Conservation (phyloP, 108 stramenopile species). For the Cyclotella cryptica region DNA sequence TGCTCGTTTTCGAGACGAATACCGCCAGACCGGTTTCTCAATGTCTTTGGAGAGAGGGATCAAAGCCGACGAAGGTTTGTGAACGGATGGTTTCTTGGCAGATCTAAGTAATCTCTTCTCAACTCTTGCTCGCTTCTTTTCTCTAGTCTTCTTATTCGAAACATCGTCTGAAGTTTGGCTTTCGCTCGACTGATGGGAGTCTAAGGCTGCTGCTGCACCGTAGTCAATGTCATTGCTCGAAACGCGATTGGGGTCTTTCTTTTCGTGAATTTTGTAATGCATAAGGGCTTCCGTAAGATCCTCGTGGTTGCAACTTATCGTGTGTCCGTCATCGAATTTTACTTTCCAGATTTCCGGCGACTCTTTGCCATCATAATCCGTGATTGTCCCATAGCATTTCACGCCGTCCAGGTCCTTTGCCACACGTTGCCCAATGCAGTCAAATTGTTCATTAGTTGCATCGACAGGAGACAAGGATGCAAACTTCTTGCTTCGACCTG, state of each 20-base stretch:
- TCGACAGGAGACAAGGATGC: constrained; percentile 14
- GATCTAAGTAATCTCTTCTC: constrained; percentile 41
- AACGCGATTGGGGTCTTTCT: neutral
- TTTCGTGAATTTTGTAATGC: constrained; percentile 6
- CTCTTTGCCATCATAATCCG: neutral
- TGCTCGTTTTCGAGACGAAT: too few species aligned
- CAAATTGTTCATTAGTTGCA: neutral
- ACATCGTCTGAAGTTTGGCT: constrained; percentile 11
- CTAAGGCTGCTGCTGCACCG: neutral
- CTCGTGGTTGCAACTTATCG: neutral
- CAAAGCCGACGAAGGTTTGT: constrained; percentile 34
- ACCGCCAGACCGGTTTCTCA: constrained; percentile 41
- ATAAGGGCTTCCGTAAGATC: neutral
- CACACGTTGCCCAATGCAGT: constrained; percentile 7
- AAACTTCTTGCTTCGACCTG: constrained; percentile 46
- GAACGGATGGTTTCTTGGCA: constrained; percentile 27
- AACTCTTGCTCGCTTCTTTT: constrained; percentile 29
- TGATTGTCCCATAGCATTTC: neutral
- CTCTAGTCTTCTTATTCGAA: neutral
- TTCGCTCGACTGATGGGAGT: constrained; percentile 6
- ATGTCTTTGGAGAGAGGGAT: constrained; percentile 33
- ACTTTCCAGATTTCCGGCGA: constrained; percentile 5
- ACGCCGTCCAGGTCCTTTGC: neutral
- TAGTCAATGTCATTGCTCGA: neutral
- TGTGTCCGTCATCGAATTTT: constrained; percentile 3